Conservation (phyloP, 495 filamentous ascomycete species). For the Pyronema domesticum region DNA sequence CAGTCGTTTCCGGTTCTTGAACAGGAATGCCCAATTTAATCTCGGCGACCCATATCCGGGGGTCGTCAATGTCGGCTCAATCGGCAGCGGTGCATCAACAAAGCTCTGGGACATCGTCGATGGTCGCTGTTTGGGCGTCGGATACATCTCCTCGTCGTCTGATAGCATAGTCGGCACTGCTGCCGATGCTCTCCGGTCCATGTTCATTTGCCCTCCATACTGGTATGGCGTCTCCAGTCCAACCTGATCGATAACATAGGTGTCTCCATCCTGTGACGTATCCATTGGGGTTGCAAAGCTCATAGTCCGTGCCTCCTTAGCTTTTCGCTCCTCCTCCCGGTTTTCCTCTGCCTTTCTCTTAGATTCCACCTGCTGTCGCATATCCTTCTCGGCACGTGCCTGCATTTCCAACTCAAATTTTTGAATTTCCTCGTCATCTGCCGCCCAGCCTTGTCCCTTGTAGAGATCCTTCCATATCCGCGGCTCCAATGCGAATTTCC, state of each 20-base stretch:
- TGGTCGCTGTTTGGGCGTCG: conserved; percentile 7
- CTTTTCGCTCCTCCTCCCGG: conserved; percentile 12
- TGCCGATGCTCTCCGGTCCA: background rate
- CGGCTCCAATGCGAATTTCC: conserved; percentile 59
- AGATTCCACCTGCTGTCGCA: conserved; percentile 2
- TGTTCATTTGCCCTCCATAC: background rate
- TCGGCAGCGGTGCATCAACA: conserved; percentile 18
- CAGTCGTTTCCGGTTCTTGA: conserved; percentile 65
- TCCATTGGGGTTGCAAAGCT: conserved; percentile 8
- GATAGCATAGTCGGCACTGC: background rate
- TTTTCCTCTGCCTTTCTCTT: conserved; percentile 1
- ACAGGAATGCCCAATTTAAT: conserved; percentile 72
- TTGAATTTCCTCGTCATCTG: conserved; percentile 45
- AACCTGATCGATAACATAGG: background rate
- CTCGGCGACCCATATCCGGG: conserved; percentile 30
- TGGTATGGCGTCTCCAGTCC: background rate
- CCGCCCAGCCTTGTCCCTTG: conserved; percentile 65
- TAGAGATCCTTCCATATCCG: conserved; percentile 76
- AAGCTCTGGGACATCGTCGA: conserved; percentile 12
- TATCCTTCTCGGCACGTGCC: conserved; percentile 22
- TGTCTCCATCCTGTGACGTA: conserved; percentile 13
- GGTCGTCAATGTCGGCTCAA: conserved; percentile 16
- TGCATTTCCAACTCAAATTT: conserved; percentile 46
- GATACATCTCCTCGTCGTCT: conserved; percentile 20
- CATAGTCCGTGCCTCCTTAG: conserved; percentile 11